A percentile compares a stretch with the other conserved stretches of the same genome.
phyloP scores from a whole-genome alignment of 352 stramenopile species.

The Pythium dissimile region DNA sequence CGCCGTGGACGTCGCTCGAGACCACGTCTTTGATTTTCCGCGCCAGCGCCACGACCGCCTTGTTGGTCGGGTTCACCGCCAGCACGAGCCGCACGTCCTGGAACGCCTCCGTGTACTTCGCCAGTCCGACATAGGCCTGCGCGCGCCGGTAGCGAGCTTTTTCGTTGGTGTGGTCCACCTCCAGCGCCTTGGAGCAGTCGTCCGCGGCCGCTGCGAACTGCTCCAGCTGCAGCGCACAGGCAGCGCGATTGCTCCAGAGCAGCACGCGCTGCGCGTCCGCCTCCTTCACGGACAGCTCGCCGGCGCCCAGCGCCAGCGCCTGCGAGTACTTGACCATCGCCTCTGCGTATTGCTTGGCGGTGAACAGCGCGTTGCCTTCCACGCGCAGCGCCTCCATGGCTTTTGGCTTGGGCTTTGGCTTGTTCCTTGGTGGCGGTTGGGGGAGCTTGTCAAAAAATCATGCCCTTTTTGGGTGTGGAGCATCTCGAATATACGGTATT shows the following conservation, averaged over 20 bases:
- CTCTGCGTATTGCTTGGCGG: conserved; percentile 54
- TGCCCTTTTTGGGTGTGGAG: background rate
- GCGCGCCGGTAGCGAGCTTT: conserved; percentile 80
- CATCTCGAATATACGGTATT: too few species aligned
- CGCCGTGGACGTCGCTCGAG: conserved; percentile 65
- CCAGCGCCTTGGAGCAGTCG: conserved; percentile 56
- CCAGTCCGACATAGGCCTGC: conserved; percentile 63
- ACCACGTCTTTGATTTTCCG: conserved; percentile 75
- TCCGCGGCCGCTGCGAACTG: conserved; percentile 47
- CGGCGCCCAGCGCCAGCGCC: conserved; percentile 25
- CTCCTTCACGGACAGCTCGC: conserved; percentile 15
- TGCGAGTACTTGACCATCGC: conserved; percentile 70
- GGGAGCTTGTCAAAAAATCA: background rate
- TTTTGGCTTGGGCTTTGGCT: background rate
- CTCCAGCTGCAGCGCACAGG: conserved; percentile 63
- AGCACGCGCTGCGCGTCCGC: conserved; percentile 47
- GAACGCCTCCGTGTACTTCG: conserved; percentile 66
- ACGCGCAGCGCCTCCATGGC: conserved; percentile 61
- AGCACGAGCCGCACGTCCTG: conserved; percentile 69
- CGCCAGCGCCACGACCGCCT: conserved; percentile 60
- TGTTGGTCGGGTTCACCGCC: conserved; percentile 70
- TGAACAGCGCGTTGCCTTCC: conserved; percentile 75
- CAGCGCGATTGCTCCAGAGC: conserved; percentile 77
- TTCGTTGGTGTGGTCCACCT: conserved; percentile 48
- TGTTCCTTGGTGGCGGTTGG: background rate